Conservation (phyloP, 2,329 filamentous ascomycete genomes). For the Calonectria pauciramosa region DNA sequence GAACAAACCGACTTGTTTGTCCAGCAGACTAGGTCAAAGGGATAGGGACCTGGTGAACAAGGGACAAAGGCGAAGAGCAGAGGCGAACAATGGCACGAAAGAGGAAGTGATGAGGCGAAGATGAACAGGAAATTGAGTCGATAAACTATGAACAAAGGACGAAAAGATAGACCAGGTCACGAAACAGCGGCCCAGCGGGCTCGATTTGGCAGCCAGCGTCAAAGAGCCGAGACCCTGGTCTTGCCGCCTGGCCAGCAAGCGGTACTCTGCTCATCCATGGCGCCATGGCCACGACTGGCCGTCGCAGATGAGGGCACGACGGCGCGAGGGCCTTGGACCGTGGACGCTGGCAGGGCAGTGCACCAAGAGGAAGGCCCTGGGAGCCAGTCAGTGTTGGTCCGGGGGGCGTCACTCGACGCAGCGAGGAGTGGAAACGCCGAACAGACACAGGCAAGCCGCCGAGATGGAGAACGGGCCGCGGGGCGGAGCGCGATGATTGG, state of each 20-base stretch:
- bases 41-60: neutral
- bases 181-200: slow-evolving; percentile 19
- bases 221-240: slow-evolving; percentile 9
- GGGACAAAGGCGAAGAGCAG: neutral
- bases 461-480: slow-evolving; percentile 8
- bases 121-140: slow-evolving; percentile 11
- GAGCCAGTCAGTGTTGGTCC: slow-evolving; percentile 37
- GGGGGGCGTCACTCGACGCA: slow-evolving; percentile 36
- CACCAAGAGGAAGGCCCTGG: slow-evolving; percentile 23
- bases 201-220: slow-evolving; percentile 3
- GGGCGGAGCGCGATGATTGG: slow-evolving; percentile 21
- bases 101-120: slow-evolving; percentile 1
- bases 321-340: slow-evolving; percentile 25
- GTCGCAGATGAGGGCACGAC: slow-evolving; percentile 23
- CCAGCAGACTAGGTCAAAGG: slow-evolving; percentile 10
- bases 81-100: slow-evolving; percentile 2
- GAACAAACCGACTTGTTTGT: slow-evolving; percentile 39
- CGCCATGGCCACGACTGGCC: slow-evolving; percentile 24
- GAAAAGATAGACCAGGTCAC: slow-evolving; percentile 32
- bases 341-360: slow-evolving; percentile 32
- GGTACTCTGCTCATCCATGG: slow-evolving; percentile 26
- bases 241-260: slow-evolving; percentile 19
- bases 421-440: slow-evolving; percentile 20
- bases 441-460: slow-evolving; percentile 16
- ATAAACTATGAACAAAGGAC: slow-evolving; percentile 29